Conservation (phyloP, 2,329 filamentous ascomycete genomes). For the Curvularia eragrostidis region DNA sequence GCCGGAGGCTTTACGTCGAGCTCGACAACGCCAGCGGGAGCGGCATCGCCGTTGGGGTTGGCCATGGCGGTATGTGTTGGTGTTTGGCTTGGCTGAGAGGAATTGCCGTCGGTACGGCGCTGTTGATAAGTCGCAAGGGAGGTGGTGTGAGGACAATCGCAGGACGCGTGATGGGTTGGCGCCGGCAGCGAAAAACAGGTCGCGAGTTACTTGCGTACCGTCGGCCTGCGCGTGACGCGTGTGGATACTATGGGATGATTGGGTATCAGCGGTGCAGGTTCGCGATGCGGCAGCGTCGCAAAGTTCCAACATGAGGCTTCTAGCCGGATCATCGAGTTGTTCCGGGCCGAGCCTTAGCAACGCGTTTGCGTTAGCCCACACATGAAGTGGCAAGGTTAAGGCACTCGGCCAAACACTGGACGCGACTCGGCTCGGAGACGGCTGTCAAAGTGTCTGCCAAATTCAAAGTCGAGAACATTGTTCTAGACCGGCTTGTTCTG, state of each 20-base stretch:
- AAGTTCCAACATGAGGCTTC: constrained; percentile 15
- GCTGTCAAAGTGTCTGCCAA: constrained; percentile 3
- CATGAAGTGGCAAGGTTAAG: constrained; percentile 10
- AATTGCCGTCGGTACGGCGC: constrained; percentile 13
- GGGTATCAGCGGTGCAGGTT: constrained; percentile 10
- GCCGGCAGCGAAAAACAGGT: constrained; percentile 9
- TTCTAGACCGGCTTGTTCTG: neutral
- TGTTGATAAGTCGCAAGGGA: constrained; percentile 13
- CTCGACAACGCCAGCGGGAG: constrained; percentile 20
- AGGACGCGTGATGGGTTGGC: neutral
- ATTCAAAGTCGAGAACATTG: neutral
- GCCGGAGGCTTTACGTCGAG: constrained; percentile 70
- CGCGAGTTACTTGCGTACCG: neutral
- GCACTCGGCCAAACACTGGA: constrained; percentile 18
- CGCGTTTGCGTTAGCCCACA: constrained; percentile 5
- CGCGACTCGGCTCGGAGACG: constrained; percentile 3
- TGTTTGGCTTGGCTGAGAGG: constrained; percentile 18
- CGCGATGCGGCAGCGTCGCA: constrained; percentile 15
- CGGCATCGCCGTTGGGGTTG: constrained; percentile 35
- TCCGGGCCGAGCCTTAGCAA: constrained; percentile 10
- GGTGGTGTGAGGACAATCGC: neutral
- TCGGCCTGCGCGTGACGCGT: constrained; percentile 14
- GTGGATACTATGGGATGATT: constrained; percentile 4
- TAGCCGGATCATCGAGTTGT: constrained; percentile 12
- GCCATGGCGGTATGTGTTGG: constrained; percentile 33